phyloP scores from a whole-genome alignment of 2,329 filamentous ascomycete genomes.

The Tolypocladium endophyticum region DNA sequence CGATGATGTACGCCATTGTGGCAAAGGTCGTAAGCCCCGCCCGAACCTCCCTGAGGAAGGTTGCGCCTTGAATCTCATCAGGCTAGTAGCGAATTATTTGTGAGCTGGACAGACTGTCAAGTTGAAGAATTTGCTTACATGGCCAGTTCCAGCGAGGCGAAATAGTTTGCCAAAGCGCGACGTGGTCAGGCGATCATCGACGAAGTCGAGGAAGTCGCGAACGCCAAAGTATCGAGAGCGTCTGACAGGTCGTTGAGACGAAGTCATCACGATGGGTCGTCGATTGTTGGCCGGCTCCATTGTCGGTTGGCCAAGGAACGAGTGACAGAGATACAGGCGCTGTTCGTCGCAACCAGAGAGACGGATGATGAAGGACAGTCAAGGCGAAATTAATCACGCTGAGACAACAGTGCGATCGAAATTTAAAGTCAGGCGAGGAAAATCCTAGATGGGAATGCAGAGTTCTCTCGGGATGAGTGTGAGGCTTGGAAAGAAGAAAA shows the following conservation, averaged over 20 bases:
- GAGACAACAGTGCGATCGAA: background rate
- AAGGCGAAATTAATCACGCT: background rate
- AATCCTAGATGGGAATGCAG: background rate
- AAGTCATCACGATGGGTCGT: background rate
- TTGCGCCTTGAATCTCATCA: slow-evolving; percentile 55
- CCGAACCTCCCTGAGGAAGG: slow-evolving; percentile 67
- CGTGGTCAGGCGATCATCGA: slow-evolving; percentile 24
- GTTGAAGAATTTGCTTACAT: slow-evolving; percentile 36
- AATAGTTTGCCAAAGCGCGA: slow-evolving; percentile 51
- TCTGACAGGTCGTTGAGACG: background rate
- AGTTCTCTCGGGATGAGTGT: background rate
- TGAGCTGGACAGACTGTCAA: background rate
- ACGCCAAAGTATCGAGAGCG: slow-evolving; percentile 19
- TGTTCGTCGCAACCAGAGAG: background rate
- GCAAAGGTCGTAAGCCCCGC: slow-evolving; percentile 73
- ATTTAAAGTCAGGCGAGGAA: background rate
- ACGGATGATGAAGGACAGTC: background rate
- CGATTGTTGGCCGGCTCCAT: background rate
- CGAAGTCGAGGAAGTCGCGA: slow-evolving; percentile 23
- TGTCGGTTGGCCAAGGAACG: background rate
- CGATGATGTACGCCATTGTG: slow-evolving; percentile 80
- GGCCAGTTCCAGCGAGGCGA: slow-evolving; percentile 55
- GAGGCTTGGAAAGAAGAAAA: background rate
- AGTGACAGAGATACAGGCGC: background rate
- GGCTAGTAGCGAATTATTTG: slow-evolving; percentile 32